These are phyloP conservation scores for Alloteropsis semialata DNA, from an alignment of 176 grass and related monocot genomes.

Conservation along the genomic window DNA sequence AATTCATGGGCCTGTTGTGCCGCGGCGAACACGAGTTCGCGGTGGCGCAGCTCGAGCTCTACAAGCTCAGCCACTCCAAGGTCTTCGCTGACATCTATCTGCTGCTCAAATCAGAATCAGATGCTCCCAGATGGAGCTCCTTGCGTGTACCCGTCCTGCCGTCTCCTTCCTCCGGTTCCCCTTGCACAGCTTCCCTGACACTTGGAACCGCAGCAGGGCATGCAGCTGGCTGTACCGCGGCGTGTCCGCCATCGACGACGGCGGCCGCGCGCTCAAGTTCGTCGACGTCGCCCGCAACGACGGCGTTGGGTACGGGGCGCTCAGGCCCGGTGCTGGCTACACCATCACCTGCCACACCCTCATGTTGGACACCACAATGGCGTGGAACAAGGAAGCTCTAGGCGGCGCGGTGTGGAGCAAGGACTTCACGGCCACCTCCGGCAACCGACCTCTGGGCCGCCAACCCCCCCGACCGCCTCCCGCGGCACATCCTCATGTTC, in stretches of 20 bases:
- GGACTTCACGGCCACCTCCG: neutral
- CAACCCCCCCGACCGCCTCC: neutral
- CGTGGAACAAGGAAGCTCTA: too few species aligned
- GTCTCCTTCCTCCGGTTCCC: neutral
- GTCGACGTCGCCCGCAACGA: neutral
- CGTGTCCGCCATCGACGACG: neutral
- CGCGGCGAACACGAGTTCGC: neutral
- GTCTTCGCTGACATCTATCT: neutral
- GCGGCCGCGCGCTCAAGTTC: neutral
- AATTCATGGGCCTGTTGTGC: neutral
- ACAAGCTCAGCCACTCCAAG: too few species aligned
- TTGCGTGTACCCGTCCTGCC: neutral
- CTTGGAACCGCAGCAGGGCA: too few species aligned
- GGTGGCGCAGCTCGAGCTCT: too few species aligned
- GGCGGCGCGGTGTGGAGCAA: neutral
- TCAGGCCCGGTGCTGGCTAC: neutral
- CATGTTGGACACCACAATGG: too few species aligned
- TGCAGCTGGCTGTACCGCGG: neutral
- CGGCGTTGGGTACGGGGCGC: neutral
- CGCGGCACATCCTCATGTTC: neutral
- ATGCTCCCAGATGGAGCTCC: neutral
- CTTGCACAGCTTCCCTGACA: too few species aligned
- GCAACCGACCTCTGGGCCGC: neutral
- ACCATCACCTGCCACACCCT: constrained; percentile 12
- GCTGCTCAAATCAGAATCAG: neutral